Evolutionary conservation across 306 rosid genomes (phyloP), one percentile per base, ranked within the genome.

Genomic region (Herpetospermum pedunculosum): DNA sequence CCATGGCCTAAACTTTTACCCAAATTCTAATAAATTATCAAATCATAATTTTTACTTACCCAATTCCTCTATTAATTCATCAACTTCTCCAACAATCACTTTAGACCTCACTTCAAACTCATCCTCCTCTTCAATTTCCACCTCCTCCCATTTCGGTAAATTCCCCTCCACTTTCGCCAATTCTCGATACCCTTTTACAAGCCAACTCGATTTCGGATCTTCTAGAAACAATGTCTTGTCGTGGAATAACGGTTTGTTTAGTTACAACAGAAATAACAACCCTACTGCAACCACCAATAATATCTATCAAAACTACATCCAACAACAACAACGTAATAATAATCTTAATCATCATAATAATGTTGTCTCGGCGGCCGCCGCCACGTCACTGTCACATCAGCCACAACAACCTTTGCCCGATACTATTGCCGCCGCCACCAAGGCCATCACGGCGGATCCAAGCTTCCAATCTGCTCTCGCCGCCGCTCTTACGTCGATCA

Each of bases 391-490:
- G 18, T n/a, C 19, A 28, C 64, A 57, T 26, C 63, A 55, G 10
- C 48, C 12, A 0, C 75, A 57, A 19, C 70, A 57, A 59, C 64
- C 78, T 62, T n/a, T 75, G 40, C 83, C 82, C 23, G 87, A 89
- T 8, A 70, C 87, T 4, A 82, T 94, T 48, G 88, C 99, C 2
- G 99, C 99, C 12, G 96, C 99, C 26, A 91, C 99, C 8, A 88
- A 89, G 83, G 95, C 86, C 1, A 91, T 94, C 68, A 89, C 99
- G 0, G 79, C 89, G 0, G 95, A 94, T 76, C 99, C 99, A 1
- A 83, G 73, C 50, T 94, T 94, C 73, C 99, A 91, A n/a, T 91
- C 97, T 0, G 99, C 92, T 34, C 75, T 94, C 62, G 96, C 88
- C 0, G 91, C 91, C 0, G 97, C 96, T 0, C 87, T 91, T 32